Conservation (phyloP, 495 filamentous ascomycete genomes). For the Annulohypoxylon stygium region DNA sequence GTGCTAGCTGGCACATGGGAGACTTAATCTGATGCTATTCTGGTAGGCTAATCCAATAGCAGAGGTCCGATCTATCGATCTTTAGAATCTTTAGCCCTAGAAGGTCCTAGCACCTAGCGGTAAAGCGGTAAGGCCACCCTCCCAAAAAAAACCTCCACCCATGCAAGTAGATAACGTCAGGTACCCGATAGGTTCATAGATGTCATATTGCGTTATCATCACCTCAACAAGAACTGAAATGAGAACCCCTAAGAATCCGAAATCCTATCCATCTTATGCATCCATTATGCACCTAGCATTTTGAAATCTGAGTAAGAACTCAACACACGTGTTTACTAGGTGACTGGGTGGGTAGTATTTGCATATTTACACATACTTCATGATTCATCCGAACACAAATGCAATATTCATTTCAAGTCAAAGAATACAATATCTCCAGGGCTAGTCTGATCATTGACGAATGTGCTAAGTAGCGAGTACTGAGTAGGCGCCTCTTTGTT, state of each 20-base stretch:
- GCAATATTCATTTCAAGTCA: too few species aligned
- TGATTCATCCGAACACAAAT: too few species aligned
- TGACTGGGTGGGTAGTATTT: background rate
- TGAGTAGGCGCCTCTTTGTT: background rate
- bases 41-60: slow-evolving; percentile 16
- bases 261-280: background rate
- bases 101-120: slow-evolving; percentile 15
- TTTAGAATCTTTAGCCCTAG: slow-evolving; percentile 25
- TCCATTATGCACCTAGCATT: background rate
- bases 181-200: slow-evolving; percentile 29
- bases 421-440: too few species aligned
- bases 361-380: background rate
- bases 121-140: slow-evolving; percentile 21
- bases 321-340: background rate
- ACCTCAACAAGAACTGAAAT: slow-evolving; percentile 10
- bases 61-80: slow-evolving; percentile 44
- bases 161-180: slow-evolving; percentile 35
- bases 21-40: too few species aligned
- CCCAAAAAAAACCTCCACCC: slow-evolving; percentile 3
- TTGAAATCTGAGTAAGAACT: slow-evolving; percentile 8
- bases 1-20: too few species aligned
- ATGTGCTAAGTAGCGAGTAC: too few species aligned
- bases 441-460: background rate
- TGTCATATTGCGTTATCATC: slow-evolving; percentile 38
- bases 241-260: background rate